Base-by-base conservation (phyloP, 2,329 filamentous ascomycete species). In the Xylariaceae sp. region DNA sequence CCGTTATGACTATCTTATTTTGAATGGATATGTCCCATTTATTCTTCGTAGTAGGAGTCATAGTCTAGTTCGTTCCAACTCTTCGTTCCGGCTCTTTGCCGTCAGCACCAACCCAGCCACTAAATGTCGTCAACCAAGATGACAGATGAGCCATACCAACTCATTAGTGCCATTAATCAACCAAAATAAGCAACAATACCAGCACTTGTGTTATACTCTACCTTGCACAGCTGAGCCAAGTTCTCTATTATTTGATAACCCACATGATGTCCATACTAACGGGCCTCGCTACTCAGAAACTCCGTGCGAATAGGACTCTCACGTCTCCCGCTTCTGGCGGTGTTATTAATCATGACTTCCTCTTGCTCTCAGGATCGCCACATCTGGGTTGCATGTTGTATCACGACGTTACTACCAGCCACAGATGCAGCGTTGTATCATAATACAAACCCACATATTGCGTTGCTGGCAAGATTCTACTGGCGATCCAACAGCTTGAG, bases 301-400 rank as follows among this genome's bases (percentile, higher is more conserved):
- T 4, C 22, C 22, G 22, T 28, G 22, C 22, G 22, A 7, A 28
- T 28, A 28, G 22, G 4, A 28, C 22, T 28, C 22, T 28, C 7
- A 28, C 22, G 22, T 28, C 22, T 28, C 4, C 41, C 34, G 36
- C 31, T 43, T 17, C 11, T 5, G 13, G 36, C 45, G 31, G 34
- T 22, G 19, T 47, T 48, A 17, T 45, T 51, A 49, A 55, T 52
- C 52, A 50, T 22, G 16, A 18, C 39, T 53, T 50, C 49, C 52
- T 45, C 14, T 38, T 52, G 39, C 18, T 42, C 52, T 18, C 6
- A 52, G n/a, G 17, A 33, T 50, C 19, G 52, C 47, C 22, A 50
- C 55, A 40, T 54, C 39, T 45, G 46, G 45, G 33, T 49, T 44
- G 14, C 50, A 14, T 38, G 34, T 33, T 31, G 31, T 17, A 38